Evolutionary conservation across 148 eudicot species (phyloP).

Genomic region (Selenicereus undatus): DNA sequence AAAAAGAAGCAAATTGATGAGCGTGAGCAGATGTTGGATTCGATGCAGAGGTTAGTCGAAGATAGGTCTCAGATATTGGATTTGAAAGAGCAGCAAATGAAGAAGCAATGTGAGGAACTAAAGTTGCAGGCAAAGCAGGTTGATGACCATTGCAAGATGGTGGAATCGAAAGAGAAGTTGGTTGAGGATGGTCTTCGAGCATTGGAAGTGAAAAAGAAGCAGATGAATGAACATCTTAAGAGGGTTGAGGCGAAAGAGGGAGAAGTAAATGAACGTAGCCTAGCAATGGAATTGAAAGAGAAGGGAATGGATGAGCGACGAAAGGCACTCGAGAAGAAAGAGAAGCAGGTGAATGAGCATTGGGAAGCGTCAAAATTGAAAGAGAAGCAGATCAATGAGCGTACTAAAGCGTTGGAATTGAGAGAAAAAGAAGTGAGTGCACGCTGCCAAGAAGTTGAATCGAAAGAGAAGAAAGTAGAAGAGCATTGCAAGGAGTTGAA

Average conservation of each 20-base stretch:
- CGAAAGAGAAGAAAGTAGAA: background rate
- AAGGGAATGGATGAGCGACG: slow-evolving; percentile 14
- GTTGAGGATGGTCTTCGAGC: background rate
- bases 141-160: background rate
- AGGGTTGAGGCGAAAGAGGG: background rate
- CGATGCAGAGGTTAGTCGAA: background rate
- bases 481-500: slow-evolving; percentile 4
- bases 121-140: background rate
- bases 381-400: slow-evolving; percentile 11
- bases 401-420: slow-evolving; percentile 10
- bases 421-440: slow-evolving; percentile 16
- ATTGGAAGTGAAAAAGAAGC: background rate
- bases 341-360: slow-evolving; percentile 6
- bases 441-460: slow-evolving; percentile 8
- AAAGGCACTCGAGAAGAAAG: background rate
- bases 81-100: slow-evolving; percentile 9
- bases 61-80: background rate
- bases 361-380: background rate
- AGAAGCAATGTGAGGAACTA: background rate
- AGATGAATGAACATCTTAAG: background rate
- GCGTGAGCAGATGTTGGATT: background rate
- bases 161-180: background rate
- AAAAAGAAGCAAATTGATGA: slow-evolving; percentile 8
- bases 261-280: background rate
- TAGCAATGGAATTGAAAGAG: slow-evolving; percentile 7